A percentile compares a stretch with the other conserved stretches of the same genome.
Conservation (phyloP, 2,329 filamentous ascomycete species). For the Alternaria sp. region DNA sequence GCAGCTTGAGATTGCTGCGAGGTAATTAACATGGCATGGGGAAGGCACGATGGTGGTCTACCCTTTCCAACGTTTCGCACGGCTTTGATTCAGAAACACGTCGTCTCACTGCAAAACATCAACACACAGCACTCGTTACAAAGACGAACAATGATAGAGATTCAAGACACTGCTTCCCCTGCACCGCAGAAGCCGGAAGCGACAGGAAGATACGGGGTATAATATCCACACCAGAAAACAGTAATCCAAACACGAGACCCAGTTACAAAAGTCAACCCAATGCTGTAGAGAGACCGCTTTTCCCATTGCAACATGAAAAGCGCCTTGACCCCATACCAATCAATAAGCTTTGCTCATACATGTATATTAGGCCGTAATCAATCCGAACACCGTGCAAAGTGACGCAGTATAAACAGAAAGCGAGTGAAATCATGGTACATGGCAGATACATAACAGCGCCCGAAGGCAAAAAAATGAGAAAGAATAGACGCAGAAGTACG, state of each 20-base stretch:
- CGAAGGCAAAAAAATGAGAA: background rate
- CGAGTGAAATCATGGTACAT: constrained; percentile 2
- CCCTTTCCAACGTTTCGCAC: background rate
- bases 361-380: background rate
- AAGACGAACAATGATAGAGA: background rate
- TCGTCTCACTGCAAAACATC: background rate
- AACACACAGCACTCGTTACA: background rate
- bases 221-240: constrained; percentile 11
- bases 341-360: background rate
- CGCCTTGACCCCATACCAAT: background rate
- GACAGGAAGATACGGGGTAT: constrained; percentile 10
- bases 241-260: background rate
- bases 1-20: background rate
- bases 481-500: background rate
- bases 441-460: constrained; percentile 1
- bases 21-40: background rate
- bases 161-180: background rate
- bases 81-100: background rate
- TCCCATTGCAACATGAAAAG: background rate
- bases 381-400: background rate
- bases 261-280: background rate
- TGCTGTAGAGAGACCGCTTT: background rate
- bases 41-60: background rate
- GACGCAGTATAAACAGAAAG: background rate
- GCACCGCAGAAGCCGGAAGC: background rate